Conservation (phyloP, 305 asterid species). For the Fraxinus nigra region DNA sequence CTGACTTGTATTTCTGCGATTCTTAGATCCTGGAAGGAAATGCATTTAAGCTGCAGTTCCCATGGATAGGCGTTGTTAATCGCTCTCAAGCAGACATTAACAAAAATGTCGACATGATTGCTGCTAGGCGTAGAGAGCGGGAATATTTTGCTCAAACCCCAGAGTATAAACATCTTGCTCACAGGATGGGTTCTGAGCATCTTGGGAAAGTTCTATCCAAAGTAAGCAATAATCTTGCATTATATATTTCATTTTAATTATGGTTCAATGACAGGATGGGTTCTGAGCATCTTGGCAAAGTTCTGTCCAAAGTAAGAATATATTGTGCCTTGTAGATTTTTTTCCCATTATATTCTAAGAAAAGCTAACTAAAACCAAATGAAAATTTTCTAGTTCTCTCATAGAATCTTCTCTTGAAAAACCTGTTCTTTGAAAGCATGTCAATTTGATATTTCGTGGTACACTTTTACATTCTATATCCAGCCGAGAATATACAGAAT, state of each 20-base stretch:
- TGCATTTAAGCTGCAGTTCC: constrained; percentile 84
- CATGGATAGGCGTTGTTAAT: constrained; percentile 97
- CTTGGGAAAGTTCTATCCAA: constrained; percentile 85
- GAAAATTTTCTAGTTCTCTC: not conserved
- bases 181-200: constrained; percentile 93
- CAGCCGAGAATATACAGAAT: not conserved
- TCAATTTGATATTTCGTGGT: not conserved
- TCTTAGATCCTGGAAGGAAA: constrained; percentile 82
- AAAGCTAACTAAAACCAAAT: not conserved
- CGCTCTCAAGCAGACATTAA: constrained; percentile 96
- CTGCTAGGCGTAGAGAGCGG: constrained; percentile 85
- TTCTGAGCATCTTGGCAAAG: constrained; percentile 93
- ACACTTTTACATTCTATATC: not conserved
- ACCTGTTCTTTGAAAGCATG: not conserved
- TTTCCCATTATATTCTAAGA: not conserved
- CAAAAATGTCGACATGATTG: constrained; percentile 92
- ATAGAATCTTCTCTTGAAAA: not conserved
- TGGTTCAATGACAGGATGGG: constrained; percentile 94
- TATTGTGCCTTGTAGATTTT: not conserved
- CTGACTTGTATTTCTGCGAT: constrained; percentile 15
- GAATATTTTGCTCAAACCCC: constrained; percentile 85
- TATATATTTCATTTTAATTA: no score
- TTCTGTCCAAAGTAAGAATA: constrained; percentile 69
- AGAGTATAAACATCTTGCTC: constrained; percentile 75
- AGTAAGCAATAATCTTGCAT: no score